Base-by-base conservation (phyloP, 129 eudicot genomes). In the Pseudognaphalium luteoalbum region DNA sequence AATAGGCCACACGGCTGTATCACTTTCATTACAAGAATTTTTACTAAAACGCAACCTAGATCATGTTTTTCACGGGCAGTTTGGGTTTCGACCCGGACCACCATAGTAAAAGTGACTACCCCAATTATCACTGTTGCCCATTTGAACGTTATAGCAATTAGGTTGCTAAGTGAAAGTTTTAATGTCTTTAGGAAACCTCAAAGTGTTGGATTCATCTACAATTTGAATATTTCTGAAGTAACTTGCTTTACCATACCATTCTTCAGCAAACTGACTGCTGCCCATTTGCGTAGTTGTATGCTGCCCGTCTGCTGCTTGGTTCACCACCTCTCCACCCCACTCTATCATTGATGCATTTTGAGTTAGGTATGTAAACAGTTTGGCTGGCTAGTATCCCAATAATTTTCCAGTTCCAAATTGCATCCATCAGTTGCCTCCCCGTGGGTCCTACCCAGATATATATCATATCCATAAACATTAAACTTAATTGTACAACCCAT, bases 401-500 rank as follows among this genome's bases (percentile, higher is more conserved):
- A 42, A 0, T 69, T 89, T 71, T 65, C 81, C 87, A 20, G 82
- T 88, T 51, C 96, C 97, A 83, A 86, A 91, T 78, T 91, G 95
- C 95, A 91, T 88, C 97, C 97, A 91, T 96, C 97, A 92, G 66
- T 92, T 83, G 1, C 97, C 97, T 64, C 87, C 97, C 33, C 80
- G 78, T 56, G 95, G 97, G 64, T 91, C 97, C 97, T 42, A 42
- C 15, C 50, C 50, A 42, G 9, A 42, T 9, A 1, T 42, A 42
- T 42, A 42, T 42, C 50, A 42, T 42, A 42, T 42, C 50, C 14
- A 42, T 9, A 42, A 42, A 42, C 14, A 11, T 42, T 2, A 42
- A 2, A 42, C 50, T 42, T 42, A 10, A 15, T 42, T 8, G 14
- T 42, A 42, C 50, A 42, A 10, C 50, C 50, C 10, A 10, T 42